Base-by-base conservation (phyloP, 176 grass and related monocot species). In the Lolium multiflorum region DNA sequence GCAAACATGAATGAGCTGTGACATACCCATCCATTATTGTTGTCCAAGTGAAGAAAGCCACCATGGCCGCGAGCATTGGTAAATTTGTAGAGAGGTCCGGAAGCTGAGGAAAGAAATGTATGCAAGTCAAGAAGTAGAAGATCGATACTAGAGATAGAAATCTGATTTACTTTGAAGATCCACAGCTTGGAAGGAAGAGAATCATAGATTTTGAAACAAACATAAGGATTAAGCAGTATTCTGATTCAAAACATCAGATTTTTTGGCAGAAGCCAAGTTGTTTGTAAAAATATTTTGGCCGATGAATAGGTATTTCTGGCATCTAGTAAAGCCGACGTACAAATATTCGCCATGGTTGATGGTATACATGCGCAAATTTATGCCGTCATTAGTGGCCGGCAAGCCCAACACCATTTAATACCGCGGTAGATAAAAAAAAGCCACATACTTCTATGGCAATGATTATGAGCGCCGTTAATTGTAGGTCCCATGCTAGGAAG, bases 31-130 rank as follows among this genome's bases (percentile, higher is more conserved):
- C 81, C 89, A 80, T 6, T 41, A 41, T 90, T 71, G 52, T 82
- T 96, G 38, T 93, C 90, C 83, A 91, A 91, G 81, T 93, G 92
- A 92, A 99, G 97, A 74, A 99, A 96, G 90, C 92, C 94, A 54
- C 97, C 94, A 28, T 99, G 97, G 17, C 94, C 97, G 35, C 83
- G 89, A 8, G 89, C 71, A 76, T 96, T 99, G 41, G 83, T 91
- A 48, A 99, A 96, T 67, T 94, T 99, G 85, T 93, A 99, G 7
- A 99, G 31, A 56, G 94, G 86, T 71, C 97, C 97, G 81, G 69
- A 88, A 87, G 69, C 97, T 97, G 82, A 87, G 70, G 15, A 90
- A 16, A 91, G 1, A 79, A 73, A 39, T 52, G 18, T 4, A 10
- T 20, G 28, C 39, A 59, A 83, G 17, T 71, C 70, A 88, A 37